These are phyloP conservation scores for Cordyceps pruinosa DNA, from an alignment of 2,329 filamentous ascomycete genomes.

Conservation along the genomic window DNA sequence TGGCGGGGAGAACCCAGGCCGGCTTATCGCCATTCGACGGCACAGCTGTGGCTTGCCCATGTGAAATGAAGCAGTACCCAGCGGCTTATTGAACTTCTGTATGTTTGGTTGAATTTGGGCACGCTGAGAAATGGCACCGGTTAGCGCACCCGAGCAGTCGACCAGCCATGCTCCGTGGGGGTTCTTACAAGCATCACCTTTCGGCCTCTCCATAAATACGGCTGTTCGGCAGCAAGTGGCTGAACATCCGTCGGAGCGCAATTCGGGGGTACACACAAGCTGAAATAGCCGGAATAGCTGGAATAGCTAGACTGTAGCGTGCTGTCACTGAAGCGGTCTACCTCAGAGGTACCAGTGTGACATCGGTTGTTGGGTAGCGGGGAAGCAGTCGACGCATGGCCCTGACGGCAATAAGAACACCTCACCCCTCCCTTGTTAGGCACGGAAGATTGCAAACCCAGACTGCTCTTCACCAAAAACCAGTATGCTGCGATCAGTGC, in stretches of 20 bases:
- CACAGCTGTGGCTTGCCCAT: neutral
- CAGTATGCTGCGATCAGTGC: conserved; percentile 5
- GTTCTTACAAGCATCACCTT: neutral
- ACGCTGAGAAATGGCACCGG: neutral
- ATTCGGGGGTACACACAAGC: neutral
- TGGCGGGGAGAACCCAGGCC: neutral
- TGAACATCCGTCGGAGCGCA: neutral
- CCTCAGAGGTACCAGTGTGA: neutral
- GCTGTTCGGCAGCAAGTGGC: conserved; percentile 1
- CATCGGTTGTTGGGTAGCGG: neutral
- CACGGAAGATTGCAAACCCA: neutral
- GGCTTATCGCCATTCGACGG: neutral
- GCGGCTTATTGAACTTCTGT: neutral
- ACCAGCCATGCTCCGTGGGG: neutral
- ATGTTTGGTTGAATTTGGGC: neutral
- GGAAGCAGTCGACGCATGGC: neutral
- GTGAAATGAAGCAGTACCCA: neutral
- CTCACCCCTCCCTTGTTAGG: neutral
- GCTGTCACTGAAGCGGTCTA: neutral
- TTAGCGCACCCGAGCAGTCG: neutral
- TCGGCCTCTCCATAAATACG: neutral
- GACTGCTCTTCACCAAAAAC: neutral
- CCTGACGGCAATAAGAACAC: neutral
- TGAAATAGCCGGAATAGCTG: too few species aligned
- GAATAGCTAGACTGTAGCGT: neutral